Conservation (phyloP, 1,284 basidiomycete species). For the Ustilago lituana region DNA sequence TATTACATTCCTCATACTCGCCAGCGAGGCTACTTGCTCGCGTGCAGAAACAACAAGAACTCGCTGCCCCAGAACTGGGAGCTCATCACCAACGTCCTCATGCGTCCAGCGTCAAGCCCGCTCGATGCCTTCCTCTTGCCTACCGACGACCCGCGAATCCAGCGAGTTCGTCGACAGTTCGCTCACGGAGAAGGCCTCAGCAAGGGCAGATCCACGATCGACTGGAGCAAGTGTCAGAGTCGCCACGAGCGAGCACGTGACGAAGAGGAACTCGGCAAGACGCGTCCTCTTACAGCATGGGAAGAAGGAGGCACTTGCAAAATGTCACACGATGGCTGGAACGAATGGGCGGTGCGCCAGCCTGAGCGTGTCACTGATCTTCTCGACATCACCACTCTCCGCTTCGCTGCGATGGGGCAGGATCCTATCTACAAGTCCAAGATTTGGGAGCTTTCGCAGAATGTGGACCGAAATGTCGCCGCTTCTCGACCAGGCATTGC, state of each 20-base stretch:
- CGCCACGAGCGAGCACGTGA: conserved; percentile 86
- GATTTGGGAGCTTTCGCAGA: conserved; percentile 93
- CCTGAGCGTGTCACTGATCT: conserved; percentile 94
- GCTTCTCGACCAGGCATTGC: conserved; percentile 83
- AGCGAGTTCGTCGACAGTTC: conserved; percentile 78
- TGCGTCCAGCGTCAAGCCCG: conserved; percentile 85
- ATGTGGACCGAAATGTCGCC: conserved; percentile 83
- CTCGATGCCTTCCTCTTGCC: conserved; percentile 91
- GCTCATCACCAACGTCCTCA: conserved; percentile 75
- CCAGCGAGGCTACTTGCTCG: conserved; percentile 56
- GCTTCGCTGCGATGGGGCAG: conserved; percentile 78
- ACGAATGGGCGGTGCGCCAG: conserved; percentile 88
- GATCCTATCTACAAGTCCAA: conserved; percentile 60
- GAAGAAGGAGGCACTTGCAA: conserved; percentile 91
- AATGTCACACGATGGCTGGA: conserved; percentile 89
- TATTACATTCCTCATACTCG: conserved; percentile 92
- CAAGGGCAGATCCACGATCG: conserved; percentile 69
- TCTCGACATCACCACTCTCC: conserved; percentile 87
- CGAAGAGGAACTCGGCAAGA: conserved; percentile 82
- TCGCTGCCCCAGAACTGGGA: conserved; percentile 74
- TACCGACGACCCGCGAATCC: conserved; percentile 88
- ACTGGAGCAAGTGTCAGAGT: conserved; percentile 92
- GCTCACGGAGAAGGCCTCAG: conserved; percentile 55
- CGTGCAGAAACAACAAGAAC: conserved; percentile 49
- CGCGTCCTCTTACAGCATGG: conserved; percentile 90